Evolutionary conservation across 495 filamentous ascomycete genomes (phyloP).

Genomic region (Penicillium goetzii): DNA sequence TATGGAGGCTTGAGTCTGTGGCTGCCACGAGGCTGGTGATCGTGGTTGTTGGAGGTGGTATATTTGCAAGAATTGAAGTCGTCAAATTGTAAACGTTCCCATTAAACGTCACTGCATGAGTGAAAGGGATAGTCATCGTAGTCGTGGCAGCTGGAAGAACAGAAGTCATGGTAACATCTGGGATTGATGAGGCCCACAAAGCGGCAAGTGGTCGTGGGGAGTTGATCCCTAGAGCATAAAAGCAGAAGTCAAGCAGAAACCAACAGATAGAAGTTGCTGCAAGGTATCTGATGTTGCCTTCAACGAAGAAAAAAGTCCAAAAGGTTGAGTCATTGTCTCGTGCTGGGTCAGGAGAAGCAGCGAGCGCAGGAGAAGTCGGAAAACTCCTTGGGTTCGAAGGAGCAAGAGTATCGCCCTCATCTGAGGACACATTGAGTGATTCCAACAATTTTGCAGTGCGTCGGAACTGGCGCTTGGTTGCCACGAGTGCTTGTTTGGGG

Average conservation of each 20-base stretch:
- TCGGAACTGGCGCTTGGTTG: conserved; percentile 16
- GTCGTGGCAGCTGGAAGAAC: conserved; percentile 5
- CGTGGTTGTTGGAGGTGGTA: conserved; percentile 14
- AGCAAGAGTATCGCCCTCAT: background rate
- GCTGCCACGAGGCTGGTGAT: conserved; percentile 6
- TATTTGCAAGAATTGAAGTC: conserved; percentile 26
- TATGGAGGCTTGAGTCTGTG: conserved; percentile 13
- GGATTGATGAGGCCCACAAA: conserved; percentile 3
- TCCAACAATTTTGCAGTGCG: conserved; percentile 19
- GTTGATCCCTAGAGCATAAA: conserved; percentile 48
- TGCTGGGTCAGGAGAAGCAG: background rate
- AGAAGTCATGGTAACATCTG: background rate
- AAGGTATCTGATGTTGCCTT: conserved; percentile 42
- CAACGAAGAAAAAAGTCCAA: conserved; percentile 31
- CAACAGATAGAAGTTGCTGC: conserved; percentile 43
- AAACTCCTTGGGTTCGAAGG: background rate
- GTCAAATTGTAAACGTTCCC: conserved; percentile 12
- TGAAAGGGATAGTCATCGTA: conserved; percentile 9
- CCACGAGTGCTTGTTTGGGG: conserved; percentile 30
- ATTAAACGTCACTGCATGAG: background rate
- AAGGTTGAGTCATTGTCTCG: conserved; percentile 20
- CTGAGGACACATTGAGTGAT: background rate
- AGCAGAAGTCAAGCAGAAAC: conserved; percentile 48
- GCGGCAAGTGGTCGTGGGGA: conserved; percentile 28
- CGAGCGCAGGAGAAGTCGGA: background rate